These are phyloP conservation scores for Cyclotella baltica DNA, from an alignment of 108 stramenopile species.

Conservation along the genomic window DNA sequence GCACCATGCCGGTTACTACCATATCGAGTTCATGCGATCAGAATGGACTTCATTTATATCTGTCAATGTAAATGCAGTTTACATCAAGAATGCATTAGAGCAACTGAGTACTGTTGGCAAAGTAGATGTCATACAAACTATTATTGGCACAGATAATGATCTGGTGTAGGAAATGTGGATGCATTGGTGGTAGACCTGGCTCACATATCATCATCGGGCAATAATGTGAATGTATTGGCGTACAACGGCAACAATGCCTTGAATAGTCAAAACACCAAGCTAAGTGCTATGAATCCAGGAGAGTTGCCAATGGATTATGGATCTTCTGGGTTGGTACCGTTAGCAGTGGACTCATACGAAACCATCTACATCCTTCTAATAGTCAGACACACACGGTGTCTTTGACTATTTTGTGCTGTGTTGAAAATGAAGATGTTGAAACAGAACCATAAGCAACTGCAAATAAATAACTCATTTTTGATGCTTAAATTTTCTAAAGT, in stretches of 20 bases:
- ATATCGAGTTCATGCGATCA: conserved; percentile 62
- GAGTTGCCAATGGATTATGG: conserved; percentile 73
- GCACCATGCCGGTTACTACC: conserved; percentile 54
- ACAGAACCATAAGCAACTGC: too few relatives aligned
- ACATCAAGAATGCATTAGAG: conserved; percentile 71
- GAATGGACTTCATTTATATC: conserved; percentile 60
- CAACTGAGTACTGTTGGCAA: conserved; percentile 51
- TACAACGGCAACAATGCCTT: conserved; percentile 74
- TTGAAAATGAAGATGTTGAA: too few relatives aligned
- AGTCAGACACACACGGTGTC: too few relatives aligned
- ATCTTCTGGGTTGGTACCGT: conserved; percentile 47
- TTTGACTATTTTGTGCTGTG: too few relatives aligned
- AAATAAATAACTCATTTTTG: too few relatives aligned
- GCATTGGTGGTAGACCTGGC: conserved; percentile 60
- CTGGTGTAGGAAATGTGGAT: conserved; percentile 62
- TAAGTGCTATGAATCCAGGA: conserved; percentile 54
- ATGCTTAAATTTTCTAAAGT: too few relatives aligned
- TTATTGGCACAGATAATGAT: conserved; percentile 34
- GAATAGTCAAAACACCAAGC: conserved; percentile 46
- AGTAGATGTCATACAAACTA: conserved; percentile 39
- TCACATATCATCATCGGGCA: conserved; percentile 41
- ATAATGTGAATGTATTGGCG: conserved; percentile 53
- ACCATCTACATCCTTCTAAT: too few relatives aligned
- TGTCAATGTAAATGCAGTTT: conserved; percentile 50
- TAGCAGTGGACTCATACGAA: conserved; percentile 51